Evolutionary conservation across 495 filamentous ascomycete genomes (phyloP).

Genomic region (Tuber microsphaerosporum): DNA sequence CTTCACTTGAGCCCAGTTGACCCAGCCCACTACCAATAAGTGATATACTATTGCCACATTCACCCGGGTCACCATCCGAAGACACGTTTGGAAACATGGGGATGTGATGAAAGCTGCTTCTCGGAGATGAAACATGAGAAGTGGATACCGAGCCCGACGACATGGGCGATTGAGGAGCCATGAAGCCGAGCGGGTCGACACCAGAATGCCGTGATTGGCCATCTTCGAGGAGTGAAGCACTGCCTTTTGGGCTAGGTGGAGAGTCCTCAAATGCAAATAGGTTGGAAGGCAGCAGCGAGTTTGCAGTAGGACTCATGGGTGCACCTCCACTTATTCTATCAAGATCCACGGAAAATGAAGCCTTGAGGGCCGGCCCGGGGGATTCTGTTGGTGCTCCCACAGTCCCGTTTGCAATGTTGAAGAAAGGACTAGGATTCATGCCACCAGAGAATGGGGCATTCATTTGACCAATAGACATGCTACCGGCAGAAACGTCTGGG

Average conservation of each 20-base stretch:
- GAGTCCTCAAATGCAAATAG: slow-evolving; percentile 71
- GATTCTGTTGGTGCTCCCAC: slow-evolving; percentile 39
- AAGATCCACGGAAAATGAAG: slow-evolving; percentile 32
- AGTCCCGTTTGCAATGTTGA: slow-evolving; percentile 55
- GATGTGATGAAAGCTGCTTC: slow-evolving; percentile 52
- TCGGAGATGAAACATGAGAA: slow-evolving; percentile 61
- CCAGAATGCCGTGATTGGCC: slow-evolving; percentile 44
- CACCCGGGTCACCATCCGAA: slow-evolving; percentile 44
- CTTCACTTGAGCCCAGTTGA: slow-evolving; percentile 17
- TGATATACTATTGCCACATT: slow-evolving; percentile 40
- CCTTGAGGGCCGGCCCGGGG: slow-evolving; percentile 38
- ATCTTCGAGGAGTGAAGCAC: slow-evolving; percentile 38
- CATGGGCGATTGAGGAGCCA: slow-evolving; percentile 60
- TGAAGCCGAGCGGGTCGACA: slow-evolving; percentile 45
- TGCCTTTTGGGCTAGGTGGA: slow-evolving; percentile 49
- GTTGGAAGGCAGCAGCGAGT: slow-evolving; percentile 68
- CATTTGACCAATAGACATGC: slow-evolving; percentile 23
- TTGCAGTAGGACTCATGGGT: slow-evolving; percentile 74
- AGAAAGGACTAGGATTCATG: slow-evolving; percentile 51
- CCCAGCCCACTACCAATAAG: slow-evolving; percentile 42
- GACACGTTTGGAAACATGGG: slow-evolving; percentile 49
- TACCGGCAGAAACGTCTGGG: slow-evolving; percentile 20
- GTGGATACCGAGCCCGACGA: slow-evolving; percentile 59
- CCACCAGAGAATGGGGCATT: slow-evolving; percentile 46
- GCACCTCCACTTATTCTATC: slow-evolving; percentile 52